These are phyloP conservation scores for Achaetomiella virescens DNA, from an alignment of 495 filamentous ascomycete species.

Conservation along the genomic window DNA sequence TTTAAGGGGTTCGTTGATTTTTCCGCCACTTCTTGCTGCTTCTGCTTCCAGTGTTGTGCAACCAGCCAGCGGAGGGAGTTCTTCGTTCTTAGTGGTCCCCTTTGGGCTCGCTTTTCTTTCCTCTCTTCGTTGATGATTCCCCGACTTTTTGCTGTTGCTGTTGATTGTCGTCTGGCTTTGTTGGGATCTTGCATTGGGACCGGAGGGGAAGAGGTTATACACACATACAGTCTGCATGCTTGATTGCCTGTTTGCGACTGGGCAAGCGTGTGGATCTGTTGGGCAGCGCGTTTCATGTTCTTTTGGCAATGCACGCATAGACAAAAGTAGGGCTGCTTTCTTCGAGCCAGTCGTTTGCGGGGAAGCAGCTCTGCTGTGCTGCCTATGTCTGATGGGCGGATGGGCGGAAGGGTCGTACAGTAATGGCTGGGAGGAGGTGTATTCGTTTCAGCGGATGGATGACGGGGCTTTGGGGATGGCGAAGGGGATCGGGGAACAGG, in stretches of 20 bases:
- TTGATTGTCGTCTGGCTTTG: not conserved
- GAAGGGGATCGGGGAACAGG: no score
- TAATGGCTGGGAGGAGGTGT: not conserved
- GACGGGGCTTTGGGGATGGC: not conserved
- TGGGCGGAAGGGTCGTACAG: not conserved
- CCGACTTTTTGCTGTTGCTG: not conserved
- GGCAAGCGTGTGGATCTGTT: no score
- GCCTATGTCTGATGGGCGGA: not conserved
- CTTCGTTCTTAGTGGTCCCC: not conserved
- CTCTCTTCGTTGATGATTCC: conserved; percentile 12
- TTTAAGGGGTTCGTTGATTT: conserved; percentile 11
- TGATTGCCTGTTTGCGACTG: not conserved
- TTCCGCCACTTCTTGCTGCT: not conserved
- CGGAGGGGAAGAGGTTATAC: not conserved
- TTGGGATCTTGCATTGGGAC: conserved; percentile 8
- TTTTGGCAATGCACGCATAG: no score
- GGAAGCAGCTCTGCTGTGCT: not conserved
- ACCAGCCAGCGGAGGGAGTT: not conserved
- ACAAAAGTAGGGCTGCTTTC: not conserved
- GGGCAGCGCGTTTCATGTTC: no score
- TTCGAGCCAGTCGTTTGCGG: no score
- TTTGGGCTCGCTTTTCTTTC: not conserved
- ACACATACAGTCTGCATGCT: not conserved
- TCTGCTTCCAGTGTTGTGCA: not conserved
- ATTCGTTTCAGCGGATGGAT: not conserved